Evolutionary conservation across 176 grass and related monocot species (phyloP).

Genomic region (Leersia perrieri): DNA sequence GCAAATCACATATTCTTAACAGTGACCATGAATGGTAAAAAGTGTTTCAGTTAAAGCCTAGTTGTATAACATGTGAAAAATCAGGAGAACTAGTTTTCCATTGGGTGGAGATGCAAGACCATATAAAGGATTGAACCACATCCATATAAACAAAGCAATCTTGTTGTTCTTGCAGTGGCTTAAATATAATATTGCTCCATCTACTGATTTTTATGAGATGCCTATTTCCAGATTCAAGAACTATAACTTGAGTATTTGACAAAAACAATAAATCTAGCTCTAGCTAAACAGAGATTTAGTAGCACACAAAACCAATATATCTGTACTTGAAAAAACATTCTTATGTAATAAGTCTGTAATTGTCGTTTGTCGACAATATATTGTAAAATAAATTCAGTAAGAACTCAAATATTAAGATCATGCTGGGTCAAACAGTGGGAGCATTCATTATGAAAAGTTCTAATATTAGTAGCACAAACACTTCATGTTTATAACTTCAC

Average conservation of each 20-base stretch:
- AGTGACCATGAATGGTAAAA: not conserved
- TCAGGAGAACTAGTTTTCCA: not conserved
- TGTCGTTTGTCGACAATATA: not conserved
- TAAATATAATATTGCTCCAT: not conserved
- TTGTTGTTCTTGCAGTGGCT: not conserved
- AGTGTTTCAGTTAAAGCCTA: not conserved
- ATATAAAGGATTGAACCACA: not conserved
- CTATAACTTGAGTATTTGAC: not conserved
- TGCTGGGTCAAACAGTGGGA: not conserved
- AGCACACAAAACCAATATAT: not conserved
- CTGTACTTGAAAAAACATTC: not conserved
- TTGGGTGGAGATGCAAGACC: not conserved
- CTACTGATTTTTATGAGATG: not conserved
- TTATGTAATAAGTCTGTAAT: not conserved
- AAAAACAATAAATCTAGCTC: not conserved
- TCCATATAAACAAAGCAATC: slow-evolving; percentile 1
- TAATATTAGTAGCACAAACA: slow-evolving; percentile 1
- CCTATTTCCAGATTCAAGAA: not conserved
- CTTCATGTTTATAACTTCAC: not conserved
- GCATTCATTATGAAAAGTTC: slow-evolving; percentile 9
- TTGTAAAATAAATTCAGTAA: not conserved
- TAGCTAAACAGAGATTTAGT: not conserved
- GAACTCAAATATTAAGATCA: not conserved
- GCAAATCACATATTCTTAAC: not conserved
- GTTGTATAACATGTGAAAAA: not conserved